A percentile compares a stretch with the other conserved stretches of the same genome.
phyloP scores from a whole-genome alignment of 441 rosid species.

The Oxalis stricta region DNA sequence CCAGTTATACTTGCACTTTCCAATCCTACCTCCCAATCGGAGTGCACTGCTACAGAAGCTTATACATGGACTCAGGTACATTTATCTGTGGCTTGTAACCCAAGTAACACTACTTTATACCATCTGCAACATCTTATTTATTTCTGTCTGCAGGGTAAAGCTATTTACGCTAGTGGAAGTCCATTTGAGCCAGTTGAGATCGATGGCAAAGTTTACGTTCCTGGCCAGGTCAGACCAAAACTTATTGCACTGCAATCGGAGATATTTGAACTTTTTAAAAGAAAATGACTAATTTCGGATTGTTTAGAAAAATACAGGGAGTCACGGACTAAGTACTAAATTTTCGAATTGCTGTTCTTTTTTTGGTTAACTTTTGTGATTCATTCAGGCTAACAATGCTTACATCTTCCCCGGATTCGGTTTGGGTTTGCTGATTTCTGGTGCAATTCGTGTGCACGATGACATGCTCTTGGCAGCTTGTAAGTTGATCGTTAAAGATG shows the following conservation, averaged over 20 bases:
- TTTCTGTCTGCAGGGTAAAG: conserved; percentile 52
- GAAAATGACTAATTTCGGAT: no score
- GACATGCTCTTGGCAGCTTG: conserved; percentile 96
- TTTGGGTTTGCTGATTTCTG: conserved; percentile 77
- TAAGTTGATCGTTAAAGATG: conserved; percentile 24
- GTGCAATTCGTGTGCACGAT: conserved; percentile 84
- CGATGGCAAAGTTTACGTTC: conserved; percentile 51
- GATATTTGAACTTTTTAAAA: no score
- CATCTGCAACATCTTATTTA: neutral
- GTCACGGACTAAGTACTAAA: no score
- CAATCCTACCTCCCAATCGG: conserved; percentile 94
- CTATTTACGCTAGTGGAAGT: conserved; percentile 93
- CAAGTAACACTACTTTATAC: neutral
- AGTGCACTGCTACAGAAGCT: conserved; percentile 97
- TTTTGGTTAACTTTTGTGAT: neutral
- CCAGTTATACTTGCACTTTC: conserved; percentile 89
- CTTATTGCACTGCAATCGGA: no score
- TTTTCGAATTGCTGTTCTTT: no score
- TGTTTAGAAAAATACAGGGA: no score
- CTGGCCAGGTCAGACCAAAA: conserved; percentile 68
- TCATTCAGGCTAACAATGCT: conserved; percentile 79
- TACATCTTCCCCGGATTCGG: conserved; percentile 97
- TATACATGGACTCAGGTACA: conserved; percentile 91
- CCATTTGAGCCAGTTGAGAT: conserved; percentile 78
- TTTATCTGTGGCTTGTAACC: neutral